Conservation (phyloP, 108 stramenopile species). For the Cyclotella cryptica region DNA sequence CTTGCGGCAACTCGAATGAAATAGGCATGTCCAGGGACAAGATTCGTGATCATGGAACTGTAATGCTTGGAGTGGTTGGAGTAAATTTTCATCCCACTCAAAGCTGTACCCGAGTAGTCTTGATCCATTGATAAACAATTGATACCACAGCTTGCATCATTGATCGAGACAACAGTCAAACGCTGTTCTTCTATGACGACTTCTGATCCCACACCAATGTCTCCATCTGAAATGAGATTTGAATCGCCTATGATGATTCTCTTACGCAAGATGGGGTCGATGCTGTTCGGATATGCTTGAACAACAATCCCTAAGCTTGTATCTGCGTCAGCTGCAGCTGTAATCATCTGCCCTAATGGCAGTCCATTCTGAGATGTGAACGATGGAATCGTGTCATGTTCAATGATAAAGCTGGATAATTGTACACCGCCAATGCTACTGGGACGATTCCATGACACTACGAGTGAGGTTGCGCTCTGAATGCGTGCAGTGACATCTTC, state of each 20-base stretch:
- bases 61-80: slow-evolving; percentile 21
- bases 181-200: slow-evolving; percentile 33
- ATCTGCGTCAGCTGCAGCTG: slow-evolving; percentile 34
- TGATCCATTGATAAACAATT: slow-evolving; percentile 42
- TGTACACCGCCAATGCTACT: slow-evolving; percentile 50
- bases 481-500: slow-evolving; percentile 42
- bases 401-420: slow-evolving; percentile 44
- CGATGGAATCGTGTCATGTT: slow-evolving; percentile 56
- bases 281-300: slow-evolving; percentile 39
- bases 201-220: slow-evolving; percentile 26
- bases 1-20: slow-evolving; percentile 62
- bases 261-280: slow-evolving; percentile 32
- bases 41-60: slow-evolving; percentile 29
- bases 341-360: slow-evolving; percentile 43
- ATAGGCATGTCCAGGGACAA: slow-evolving; percentile 58
- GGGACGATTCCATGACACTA: slow-evolving; percentile 67
- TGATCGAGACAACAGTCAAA: slow-evolving; percentile 36
- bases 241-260: slow-evolving; percentile 41
- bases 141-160: slow-evolving; percentile 38
- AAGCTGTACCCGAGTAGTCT: slow-evolving; percentile 32
- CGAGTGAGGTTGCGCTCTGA: slow-evolving; percentile 45
- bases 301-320: slow-evolving; percentile 40
- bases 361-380: slow-evolving; percentile 47
- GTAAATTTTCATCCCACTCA: slow-evolving; percentile 48
- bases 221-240: slow-evolving; percentile 29